phyloP scores from a whole-genome alignment of 2,329 filamentous ascomycete genomes.

The Penicillium sp. region DNA sequence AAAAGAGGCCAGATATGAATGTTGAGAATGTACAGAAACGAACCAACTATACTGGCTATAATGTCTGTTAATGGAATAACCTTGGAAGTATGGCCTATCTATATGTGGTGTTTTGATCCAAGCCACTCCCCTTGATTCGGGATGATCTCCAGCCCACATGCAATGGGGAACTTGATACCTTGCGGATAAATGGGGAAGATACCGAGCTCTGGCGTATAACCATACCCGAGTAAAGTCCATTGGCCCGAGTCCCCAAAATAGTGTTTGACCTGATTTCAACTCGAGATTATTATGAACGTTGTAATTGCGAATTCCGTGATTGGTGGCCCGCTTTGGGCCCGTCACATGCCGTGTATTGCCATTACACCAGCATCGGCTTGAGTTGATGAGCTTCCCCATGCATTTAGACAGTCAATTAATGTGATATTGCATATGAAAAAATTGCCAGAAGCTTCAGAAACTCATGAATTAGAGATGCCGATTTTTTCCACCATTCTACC shows the following conservation, averaged over 20 bases:
- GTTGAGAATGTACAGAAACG: not conserved
- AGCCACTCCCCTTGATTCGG: not conserved
- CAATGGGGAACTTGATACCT: not conserved
- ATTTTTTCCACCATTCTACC: not conserved
- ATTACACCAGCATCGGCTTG: slow-evolving; percentile 10
- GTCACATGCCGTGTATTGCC: slow-evolving; percentile 29
- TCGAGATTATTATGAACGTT: not conserved
- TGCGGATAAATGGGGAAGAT: not conserved
- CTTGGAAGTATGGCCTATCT: too few relatives aligned
- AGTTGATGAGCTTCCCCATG: not conserved
- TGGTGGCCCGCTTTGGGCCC: slow-evolving; percentile 18
- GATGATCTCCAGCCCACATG: slow-evolving; percentile 9
- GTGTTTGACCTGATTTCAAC: not conserved
- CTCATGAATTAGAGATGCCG: not conserved
- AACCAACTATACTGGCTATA: not conserved
- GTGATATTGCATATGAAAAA: not conserved
- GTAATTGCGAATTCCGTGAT: slow-evolving; percentile 25
- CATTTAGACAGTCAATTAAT: not conserved
- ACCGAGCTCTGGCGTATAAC: not conserved
- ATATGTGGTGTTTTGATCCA: not conserved
- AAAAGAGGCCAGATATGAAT: not conserved
- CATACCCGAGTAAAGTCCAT: slow-evolving; percentile 1
- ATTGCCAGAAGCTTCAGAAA: not conserved
- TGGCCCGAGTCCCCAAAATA: not conserved
- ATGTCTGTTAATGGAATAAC: not conserved